Evolutionary conservation across 2,329 filamentous ascomycete species (phyloP).

Genomic region (Botrytis porri): DNA sequence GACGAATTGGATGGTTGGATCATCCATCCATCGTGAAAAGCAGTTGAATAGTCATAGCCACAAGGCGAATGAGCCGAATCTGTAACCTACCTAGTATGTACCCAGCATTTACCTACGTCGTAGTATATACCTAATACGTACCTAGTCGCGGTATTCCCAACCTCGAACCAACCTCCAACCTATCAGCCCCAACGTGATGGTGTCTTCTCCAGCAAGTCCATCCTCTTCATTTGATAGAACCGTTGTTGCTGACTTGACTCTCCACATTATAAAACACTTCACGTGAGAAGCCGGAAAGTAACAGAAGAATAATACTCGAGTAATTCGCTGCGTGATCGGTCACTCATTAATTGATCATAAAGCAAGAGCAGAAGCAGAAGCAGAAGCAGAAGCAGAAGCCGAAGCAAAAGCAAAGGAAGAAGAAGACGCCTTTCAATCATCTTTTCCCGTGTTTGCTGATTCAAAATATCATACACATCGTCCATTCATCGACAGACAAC

Average conservation of each 20-base stretch:
- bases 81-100: not conserved
- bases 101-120: too few relatives aligned
- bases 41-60: not conserved
- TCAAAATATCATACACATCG: not conserved
- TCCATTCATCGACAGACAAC: not conserved
- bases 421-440: not conserved
- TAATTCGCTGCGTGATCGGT: not conserved
- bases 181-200: not conserved
- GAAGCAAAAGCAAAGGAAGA: not conserved
- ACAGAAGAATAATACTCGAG: not conserved
- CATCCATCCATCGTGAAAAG: not conserved
- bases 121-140: not conserved
- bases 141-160: not conserved
- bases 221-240: not conserved
- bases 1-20: not conserved
- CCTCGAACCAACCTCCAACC: not conserved
- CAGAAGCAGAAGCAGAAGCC: not conserved
- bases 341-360: not conserved
- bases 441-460: not conserved
- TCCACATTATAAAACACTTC: not conserved
- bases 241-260: constrained; percentile 6
- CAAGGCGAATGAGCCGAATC: not conserved
- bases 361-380: not conserved
- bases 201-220: not conserved
- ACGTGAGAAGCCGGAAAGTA: constrained; percentile 5